Evolutionary conservation across 495 filamentous ascomycete genomes (phyloP).

Genomic region (Aspergillus cristatus): DNA sequence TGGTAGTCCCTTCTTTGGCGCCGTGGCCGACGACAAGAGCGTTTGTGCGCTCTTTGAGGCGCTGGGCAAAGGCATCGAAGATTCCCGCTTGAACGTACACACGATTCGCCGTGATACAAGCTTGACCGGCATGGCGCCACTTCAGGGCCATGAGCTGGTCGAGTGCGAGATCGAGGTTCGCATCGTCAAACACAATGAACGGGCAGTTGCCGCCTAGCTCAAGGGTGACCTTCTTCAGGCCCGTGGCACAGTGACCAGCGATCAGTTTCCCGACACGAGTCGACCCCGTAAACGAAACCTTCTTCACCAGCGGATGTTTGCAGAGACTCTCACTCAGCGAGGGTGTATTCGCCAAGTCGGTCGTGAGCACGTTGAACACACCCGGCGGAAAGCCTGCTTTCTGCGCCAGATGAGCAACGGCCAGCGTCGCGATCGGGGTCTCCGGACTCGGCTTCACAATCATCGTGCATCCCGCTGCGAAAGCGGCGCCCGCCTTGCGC

Average conservation of each 20-base stretch:
- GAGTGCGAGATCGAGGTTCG: slow-evolving; percentile 54
- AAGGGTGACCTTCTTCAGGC: slow-evolving; percentile 27
- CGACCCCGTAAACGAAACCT: slow-evolving; percentile 67
- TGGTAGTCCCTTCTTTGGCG: slow-evolving; percentile 44
- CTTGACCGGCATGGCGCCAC: slow-evolving; percentile 62
- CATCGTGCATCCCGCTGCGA: slow-evolving; percentile 66
- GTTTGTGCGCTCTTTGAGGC: slow-evolving; percentile 45
- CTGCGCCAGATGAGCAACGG: slow-evolving; percentile 47
- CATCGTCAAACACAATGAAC: slow-evolving; percentile 67
- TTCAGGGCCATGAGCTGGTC: slow-evolving; percentile 52
- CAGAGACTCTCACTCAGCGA: slow-evolving; percentile 58
- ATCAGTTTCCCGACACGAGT: slow-evolving; percentile 56
- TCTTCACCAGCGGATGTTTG: slow-evolving; percentile 53
- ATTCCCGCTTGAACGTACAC: slow-evolving; percentile 57
- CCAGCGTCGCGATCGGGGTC: slow-evolving; percentile 49
- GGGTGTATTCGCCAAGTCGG: slow-evolving; percentile 45
- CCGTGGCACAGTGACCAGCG: slow-evolving; percentile 48
- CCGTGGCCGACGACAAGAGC: slow-evolving; percentile 60
- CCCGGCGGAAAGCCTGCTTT: slow-evolving; percentile 52
- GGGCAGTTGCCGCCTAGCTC: slow-evolving; percentile 72
- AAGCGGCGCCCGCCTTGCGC: slow-evolving; percentile 57
- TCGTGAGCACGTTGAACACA: slow-evolving; percentile 51
- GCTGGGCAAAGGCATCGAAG: slow-evolving; percentile 43
- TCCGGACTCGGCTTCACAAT: slow-evolving; percentile 34
- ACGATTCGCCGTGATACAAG: slow-evolving; percentile 65